Evolutionary conservation across 2,329 filamentous ascomycete species (phyloP), one percentile per base, ranked within the genome.

Genomic region (Paradendryphiella salina): DNA sequence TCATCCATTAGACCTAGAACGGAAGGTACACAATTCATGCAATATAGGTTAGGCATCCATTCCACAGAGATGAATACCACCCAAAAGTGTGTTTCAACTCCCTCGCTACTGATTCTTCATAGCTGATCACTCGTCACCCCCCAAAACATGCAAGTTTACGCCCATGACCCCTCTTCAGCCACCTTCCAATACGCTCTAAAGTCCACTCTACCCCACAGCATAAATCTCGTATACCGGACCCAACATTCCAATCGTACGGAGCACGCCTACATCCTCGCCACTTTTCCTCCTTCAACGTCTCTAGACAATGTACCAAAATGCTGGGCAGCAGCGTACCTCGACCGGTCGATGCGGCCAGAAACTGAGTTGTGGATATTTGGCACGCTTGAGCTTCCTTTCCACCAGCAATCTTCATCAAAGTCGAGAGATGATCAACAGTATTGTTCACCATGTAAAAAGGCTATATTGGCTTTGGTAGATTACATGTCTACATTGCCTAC

Each of bases 291-390:
- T 13, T 46, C 52, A 4, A 33, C 43, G 4, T 36, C 38, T 4
- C 7, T 28, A 32, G 28, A 41, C 1, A 18, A 41, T 21, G 20
- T 62, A 1, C 67, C 69, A 14, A 29, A 57, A 50, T 75, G 72
- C 63, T 85, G 87, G 63, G 78, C 80, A 0, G 81, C 80, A 0
- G 82, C 81, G 0, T 87, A 85, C 63, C 65, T 86, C 5, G 86
- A 89, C 67, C 76, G 85, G 15, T 80, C 80, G 3, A 77, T 77
- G 46, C 77, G 79, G 0, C 83, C 82, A 0, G 85, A 87, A 64
- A 88, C 86, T 0, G 81, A 88, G 54, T 73, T 84, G 23, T 88
- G 82, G 80, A 62, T 88, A 1, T 88, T 85, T 67, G 71, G 67
- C 3, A 49, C 46, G 7, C 69, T 63, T 15, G 67, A 73, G 52